Base-by-base conservation (phyloP, 352 stramenopile species). In the Phytophthora vignae region DNA sequence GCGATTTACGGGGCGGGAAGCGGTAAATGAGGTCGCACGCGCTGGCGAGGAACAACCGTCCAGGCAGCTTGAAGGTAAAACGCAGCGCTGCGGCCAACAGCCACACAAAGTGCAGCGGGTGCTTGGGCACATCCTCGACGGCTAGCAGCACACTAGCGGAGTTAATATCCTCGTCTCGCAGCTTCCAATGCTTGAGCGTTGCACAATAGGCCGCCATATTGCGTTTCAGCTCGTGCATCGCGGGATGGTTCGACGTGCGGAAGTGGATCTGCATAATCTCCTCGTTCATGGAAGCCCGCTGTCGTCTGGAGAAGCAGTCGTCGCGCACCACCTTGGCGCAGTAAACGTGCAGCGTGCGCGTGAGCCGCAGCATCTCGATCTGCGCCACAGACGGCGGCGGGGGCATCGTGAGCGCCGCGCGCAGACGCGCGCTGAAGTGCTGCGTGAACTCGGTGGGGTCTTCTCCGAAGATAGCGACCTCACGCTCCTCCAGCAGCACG, bases 191-290 rank as follows among this genome's bases (percentile, higher is more conserved):
- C 50, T 84, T 84, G 53, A 93, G 70, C n/a, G 76, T 81, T 36
- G 69, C 65, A 66, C 74, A 88, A 74, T 93, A 93, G 38, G 69
- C 61, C 52, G 75, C 74, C 85, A 93, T 93, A 54, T 83, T 87
- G 55, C 71, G 72, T 77, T 91, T 91, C 61, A 93, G 75, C 50
- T 81, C 74, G 60, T 84, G 81, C 82, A 93, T 91, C 19, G 84
- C 84, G 2, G 85, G 85, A 69, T 93, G 85, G 50, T 88, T 90
- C 14, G 73, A 78, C 33, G 84, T 93, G 49, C 85, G 85, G 57
- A 91, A 91, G 59, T 91, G 82, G 65, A 91, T 93, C 68, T 93
- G 85, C 64, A 93, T 69, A 40, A 91, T 90, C 53, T 93, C 85
- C 64, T 93, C 85, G 70, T 93, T 93, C 83, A 93, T 91, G 4